phyloP scores from a whole-genome alignment of 345 rosid genomes.

The Physaria fendleri region DNA sequence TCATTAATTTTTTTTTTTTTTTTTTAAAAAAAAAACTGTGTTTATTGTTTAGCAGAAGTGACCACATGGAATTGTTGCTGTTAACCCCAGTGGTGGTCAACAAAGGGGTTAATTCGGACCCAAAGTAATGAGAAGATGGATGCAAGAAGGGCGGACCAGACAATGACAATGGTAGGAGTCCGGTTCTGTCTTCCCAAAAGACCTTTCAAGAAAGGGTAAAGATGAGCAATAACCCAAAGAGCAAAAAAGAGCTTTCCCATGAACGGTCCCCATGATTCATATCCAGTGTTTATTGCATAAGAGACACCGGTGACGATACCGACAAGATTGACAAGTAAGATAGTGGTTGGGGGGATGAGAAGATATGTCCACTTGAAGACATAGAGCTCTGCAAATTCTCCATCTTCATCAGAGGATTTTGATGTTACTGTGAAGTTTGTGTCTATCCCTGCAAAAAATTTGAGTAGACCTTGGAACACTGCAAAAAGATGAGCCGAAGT shows the following conservation, averaged over 20 bases:
- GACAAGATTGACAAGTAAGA: constrained; percentile 64
- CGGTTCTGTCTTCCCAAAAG: constrained; percentile 85
- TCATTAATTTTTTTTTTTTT: neutral
- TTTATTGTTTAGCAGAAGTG: neutral
- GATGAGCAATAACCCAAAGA: constrained; percentile 85
- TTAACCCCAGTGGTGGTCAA: constrained; percentile 17
- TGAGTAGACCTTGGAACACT: constrained; percentile 89
- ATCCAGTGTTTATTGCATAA: constrained; percentile 79
- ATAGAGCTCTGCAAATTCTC: constrained; percentile 88
- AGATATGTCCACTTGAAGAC: constrained; percentile 96
- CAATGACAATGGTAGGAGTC: constrained; percentile 87
- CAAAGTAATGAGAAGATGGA: constrained; percentile 86
- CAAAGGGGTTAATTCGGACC: constrained; percentile 87
- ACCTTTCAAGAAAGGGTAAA: constrained; percentile 95
- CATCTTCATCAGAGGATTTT: constrained; percentile 83
- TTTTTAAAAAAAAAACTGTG: too few relatives aligned
- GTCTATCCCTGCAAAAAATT: constrained; percentile 88
- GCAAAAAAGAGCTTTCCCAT: constrained; percentile 89
- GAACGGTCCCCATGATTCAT: constrained; percentile 95
- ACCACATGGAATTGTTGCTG: neutral
- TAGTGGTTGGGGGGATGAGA: constrained; percentile 92
- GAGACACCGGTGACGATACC: constrained; percentile 91
- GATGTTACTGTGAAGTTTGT: constrained; percentile 98
- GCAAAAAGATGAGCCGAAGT: constrained; percentile 94
- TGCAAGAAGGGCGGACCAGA: constrained; percentile 92